A percentile compares a stretch with the other conserved stretches of the same genome.
These are phyloP conservation scores for Neoboletus brunneissimus DNA, from an alignment of 768 basidiomycete species.

Conservation along the genomic window DNA sequence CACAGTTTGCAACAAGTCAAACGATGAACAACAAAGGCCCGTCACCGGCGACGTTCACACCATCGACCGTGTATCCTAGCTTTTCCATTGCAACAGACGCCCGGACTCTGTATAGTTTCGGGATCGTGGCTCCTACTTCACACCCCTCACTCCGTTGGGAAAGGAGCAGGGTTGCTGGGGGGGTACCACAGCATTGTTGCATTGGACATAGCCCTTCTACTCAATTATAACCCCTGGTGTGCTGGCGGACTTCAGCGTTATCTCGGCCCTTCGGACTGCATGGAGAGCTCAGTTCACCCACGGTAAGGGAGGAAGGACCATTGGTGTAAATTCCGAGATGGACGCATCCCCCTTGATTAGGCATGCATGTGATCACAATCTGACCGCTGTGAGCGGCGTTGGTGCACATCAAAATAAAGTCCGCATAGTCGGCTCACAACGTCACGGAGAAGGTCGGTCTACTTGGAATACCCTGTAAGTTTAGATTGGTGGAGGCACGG, in stretches of 20 bases:
- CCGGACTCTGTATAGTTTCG: too few species aligned
- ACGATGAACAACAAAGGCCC: too few species aligned
- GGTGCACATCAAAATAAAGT: constrained; percentile 67
- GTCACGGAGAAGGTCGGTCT: constrained; percentile 71
- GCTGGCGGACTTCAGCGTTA: constrained; percentile 64
- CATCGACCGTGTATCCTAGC: too few species aligned
- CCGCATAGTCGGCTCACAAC: constrained; percentile 60
- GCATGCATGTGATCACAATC: too few species aligned
- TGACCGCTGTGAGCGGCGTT: constrained; percentile 76
- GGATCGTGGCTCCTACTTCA: too few species aligned
- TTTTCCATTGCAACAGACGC: too few species aligned
- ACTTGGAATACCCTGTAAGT: constrained; percentile 71
- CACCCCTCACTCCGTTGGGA: too few species aligned
- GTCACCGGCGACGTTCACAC: too few species aligned
- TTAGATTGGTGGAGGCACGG: not conserved
- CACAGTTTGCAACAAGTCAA: too few species aligned
- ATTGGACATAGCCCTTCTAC: constrained; percentile 6
- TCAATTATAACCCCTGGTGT: constrained; percentile 70
- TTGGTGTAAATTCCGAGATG: constrained; percentile 87
- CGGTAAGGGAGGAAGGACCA: constrained; percentile 55
- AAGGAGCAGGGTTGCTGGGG: too few species aligned
- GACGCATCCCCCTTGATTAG: constrained; percentile 50
- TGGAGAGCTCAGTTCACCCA: constrained; percentile 73
- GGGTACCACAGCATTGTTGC: not conserved
- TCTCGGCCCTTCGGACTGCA: constrained; percentile 67